A percentile compares a stretch with the other conserved stretches of the same genome.
phyloP scores from a whole-genome alignment of 1,284 basidiomycete species.

The Boletus smithii region DNA sequence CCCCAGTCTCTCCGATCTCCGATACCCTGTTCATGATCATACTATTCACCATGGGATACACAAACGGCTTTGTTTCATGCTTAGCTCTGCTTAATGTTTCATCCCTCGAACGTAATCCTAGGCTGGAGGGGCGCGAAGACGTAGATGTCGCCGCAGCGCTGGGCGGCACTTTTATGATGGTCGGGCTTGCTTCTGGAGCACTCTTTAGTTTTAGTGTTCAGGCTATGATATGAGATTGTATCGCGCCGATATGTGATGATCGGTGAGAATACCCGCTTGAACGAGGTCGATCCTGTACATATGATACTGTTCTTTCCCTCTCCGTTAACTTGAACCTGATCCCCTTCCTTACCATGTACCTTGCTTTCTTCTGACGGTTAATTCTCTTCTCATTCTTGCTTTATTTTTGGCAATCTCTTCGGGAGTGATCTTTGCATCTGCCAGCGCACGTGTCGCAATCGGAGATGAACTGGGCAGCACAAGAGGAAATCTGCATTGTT shows the following conservation, averaged over 20 bases:
- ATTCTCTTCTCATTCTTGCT: too few relatives aligned
- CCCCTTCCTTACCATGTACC: too few relatives aligned
- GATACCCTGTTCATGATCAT: slow-evolving; percentile 73
- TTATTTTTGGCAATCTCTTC: too few relatives aligned
- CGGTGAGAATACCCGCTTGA: too few relatives aligned
- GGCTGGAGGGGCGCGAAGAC: slow-evolving; percentile 62
- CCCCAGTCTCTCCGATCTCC: slow-evolving; percentile 46
- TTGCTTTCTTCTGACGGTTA: too few relatives aligned
- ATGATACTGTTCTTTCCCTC: too few relatives aligned
- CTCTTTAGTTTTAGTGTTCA: slow-evolving; percentile 75
- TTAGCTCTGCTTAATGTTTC: slow-evolving; percentile 70
- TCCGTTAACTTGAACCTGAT: too few relatives aligned
- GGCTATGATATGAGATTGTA: slow-evolving; percentile 54
- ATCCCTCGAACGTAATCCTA: slow-evolving; percentile 68
- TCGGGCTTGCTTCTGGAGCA: slow-evolving; percentile 73
- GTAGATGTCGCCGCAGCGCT: slow-evolving; percentile 82
- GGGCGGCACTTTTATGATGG: slow-evolving; percentile 75
- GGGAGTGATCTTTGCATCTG: too few relatives aligned
- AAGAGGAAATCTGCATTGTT: too few relatives aligned
- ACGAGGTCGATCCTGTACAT: too few relatives aligned
- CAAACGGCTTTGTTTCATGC: slow-evolving; percentile 72
- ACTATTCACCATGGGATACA: slow-evolving; percentile 63
- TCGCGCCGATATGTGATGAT: background rate
- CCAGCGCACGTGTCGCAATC: too few relatives aligned
- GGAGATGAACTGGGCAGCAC: too few relatives aligned